A percentile compares a stretch with the other conserved stretches of the same genome.
These are phyloP conservation scores for Paraconiothyrium sp. DNA, from an alignment of 2,329 filamentous ascomycete genomes.

Conservation along the genomic window DNA sequence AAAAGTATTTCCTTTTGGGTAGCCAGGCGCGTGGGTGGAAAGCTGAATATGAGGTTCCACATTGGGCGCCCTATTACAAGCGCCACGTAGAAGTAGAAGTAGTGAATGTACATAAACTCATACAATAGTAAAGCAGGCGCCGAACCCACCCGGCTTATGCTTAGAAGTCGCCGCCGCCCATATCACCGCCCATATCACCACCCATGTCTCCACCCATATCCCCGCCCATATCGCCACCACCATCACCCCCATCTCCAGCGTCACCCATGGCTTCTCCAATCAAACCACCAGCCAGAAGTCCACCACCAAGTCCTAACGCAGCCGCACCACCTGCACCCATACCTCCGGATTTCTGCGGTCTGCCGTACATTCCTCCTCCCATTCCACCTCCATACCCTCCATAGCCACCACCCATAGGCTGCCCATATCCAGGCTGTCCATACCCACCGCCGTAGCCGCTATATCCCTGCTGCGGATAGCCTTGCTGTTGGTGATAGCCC, in stretches of 20 bases:
- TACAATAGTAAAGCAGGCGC: background rate
- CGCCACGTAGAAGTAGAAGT: too few relatives aligned
- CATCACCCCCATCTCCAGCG: constrained; percentile 36
- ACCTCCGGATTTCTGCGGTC: constrained; percentile 49
- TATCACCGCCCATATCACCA: constrained; percentile 33
- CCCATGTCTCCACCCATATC: constrained; percentile 41
- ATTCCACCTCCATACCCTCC: constrained; percentile 33
- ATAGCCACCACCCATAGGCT: constrained; percentile 35
- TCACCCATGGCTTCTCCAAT: constrained; percentile 23
- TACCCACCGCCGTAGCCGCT: constrained; percentile 13
- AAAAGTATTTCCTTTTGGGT: too few relatives aligned
- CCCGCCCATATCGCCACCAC: constrained; percentile 31
- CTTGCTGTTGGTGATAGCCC: constrained; percentile 43
- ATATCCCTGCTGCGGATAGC: constrained; percentile 28
- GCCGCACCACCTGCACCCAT: constrained; percentile 78
- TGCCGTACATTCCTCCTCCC: constrained; percentile 35
- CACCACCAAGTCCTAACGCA: constrained; percentile 81
- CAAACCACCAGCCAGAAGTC: constrained; percentile 75
- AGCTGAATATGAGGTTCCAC: too few relatives aligned
- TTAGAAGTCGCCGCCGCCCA: constrained; percentile 39
- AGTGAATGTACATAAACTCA: too few relatives aligned
- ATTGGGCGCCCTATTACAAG: too few relatives aligned
- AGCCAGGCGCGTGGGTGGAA: too few relatives aligned
- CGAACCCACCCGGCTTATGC: background rate
- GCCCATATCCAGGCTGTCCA: constrained; percentile 31